Base-by-base conservation (phyloP, 495 filamentous ascomycete species). In the Penicillium crystallinum region DNA sequence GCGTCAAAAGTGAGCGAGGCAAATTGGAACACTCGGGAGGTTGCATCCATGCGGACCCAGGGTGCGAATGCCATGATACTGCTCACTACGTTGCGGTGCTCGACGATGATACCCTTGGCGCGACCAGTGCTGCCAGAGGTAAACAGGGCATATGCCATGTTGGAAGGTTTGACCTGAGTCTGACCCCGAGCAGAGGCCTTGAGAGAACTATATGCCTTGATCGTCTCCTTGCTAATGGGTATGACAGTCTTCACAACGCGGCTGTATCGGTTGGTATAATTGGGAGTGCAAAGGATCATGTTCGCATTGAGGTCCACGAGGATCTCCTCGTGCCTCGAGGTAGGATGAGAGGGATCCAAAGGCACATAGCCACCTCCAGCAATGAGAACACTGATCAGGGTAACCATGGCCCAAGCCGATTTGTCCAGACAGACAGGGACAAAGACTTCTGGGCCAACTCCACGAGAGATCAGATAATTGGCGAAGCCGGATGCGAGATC, bases 341-440 rank as follows among this genome's bases (percentile, higher is more conserved):
- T 68, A 2, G 85, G 84, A 40, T 83, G 75, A 0, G 71, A 66
- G 8, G 79, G 77, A 59, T 87, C 83, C 2, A 88, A 60, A 1
- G 76, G 76, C 18, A 86, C 75, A 60, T 81, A 81, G 0, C 74
- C 81, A 38, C 77, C 78, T 6, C 82, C 82, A 33, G 81, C 80
- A 46, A 79, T 80, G 12, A 81, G 55, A 18, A 84, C 67, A 38
- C 72, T 77, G 6, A 80, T 65, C 7, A 80, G 71, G 0, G 73
- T 68, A 7, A 86, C 69, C 18, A 81, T 61, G 1, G 76, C 73
- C 75, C 74, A 84, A 1, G 70, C 62, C 0, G 77, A 80, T 46
- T 84, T 85, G 38, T 79, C 73, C 22, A 84, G 70, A 50, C 75
- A 82, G 0, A 87, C 55, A 3, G 81, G 81, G 3, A 86, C 77